Evolutionary conservation across 176 grass and related monocot genomes (phyloP), one percentile per base, ranked within the genome.

Genomic region (Avena atlantica): DNA sequence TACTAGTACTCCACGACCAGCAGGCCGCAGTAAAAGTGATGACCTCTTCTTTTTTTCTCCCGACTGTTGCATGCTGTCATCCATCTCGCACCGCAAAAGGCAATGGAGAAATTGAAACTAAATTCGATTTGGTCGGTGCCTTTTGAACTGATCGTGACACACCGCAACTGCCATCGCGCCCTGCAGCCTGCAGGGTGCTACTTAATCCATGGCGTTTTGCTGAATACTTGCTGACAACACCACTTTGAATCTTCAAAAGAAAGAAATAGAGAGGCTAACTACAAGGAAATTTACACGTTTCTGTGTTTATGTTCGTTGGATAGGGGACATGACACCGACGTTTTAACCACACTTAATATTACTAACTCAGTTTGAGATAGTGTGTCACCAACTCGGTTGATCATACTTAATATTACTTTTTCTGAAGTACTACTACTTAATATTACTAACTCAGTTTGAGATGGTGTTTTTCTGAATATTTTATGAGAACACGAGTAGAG

Each of bases 41-140:
- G 17, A 57, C 55, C 17, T 57, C 17, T 57, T 5, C 16, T 8
- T 57, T 57, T 57, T 42, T 42, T 42, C 5, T 5, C 37, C 17
- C 1, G 6, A 57, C 57, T 68, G 29, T 68, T 68, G 51, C 12
- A 4, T 53, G 14, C 17, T 57, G 55, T 57, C 17, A 17, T 37
- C 15, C 44, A 48, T 49, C 44, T 49, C 70, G 72, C 44, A 15
- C 47, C 3, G 47, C 7, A 2, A 51, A 70, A 70, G 11, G 34
- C 47, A 25, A 75, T 2, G 47, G 14, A 11, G 27, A 76, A 52
- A 23, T 16, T 52, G 49, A 51, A 76, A 47, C 62, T 29, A 49
- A 66, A 66, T 64, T 66, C 19, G 37, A 27, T 81, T 12, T 64
- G 59, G 42, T 49, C 60, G 42, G 42, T 50, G 78, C 78, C 42